Base-by-base conservation (phyloP, 2,329 filamentous ascomycete species). In the Canariomyces notabilis region DNA sequence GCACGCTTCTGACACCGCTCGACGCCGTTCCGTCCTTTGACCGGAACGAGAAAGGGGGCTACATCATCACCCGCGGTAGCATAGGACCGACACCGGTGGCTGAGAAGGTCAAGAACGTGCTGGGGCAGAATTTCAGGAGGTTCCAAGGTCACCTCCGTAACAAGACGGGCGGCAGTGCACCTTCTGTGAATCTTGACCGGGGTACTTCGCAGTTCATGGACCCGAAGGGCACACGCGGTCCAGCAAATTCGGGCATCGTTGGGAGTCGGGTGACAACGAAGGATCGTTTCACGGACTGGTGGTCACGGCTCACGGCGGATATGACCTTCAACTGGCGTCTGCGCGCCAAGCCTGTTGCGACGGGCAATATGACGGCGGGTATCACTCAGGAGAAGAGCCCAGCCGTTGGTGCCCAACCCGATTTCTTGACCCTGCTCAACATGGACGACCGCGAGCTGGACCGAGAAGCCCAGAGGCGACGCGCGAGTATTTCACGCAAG, bases 201-300 rank as follows among this genome's bases (percentile, higher is more conserved):
- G 73, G 74, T 6, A 75, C 73, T 53, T 77, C 76, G 7, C 76
- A 79, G 53, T 77, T 75, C 50, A 64, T 69, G 48, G 64, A 68
- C 19, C 45, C 59, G 2, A 47, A 54, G 42, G 49, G 51, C 11
- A 58, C 59, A 21, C 69, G 71, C 51, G 72, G 67, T 48, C 66
- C 67, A 23, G 38, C 44, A 19, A 67, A 61, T 36, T 66, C 64
- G 37, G 48, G 44, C 44, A 45, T 50, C 32, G 26, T 42, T 31
- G 22, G 42, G 11, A 42, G 47, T 8, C 56, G 60, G 8, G 41
- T 57, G 12, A 60, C 65, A 5, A 44, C 58, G 6, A 70, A 67
- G 49, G 69, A 69, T 32, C 64, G 67, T 6, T 60, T 72, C 16
- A 59, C 59, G 42, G 72, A 69, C 48, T 75, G 69, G 70, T 75